A percentile compares a stretch with the other conserved stretches of the same genome.
phyloP scores from a whole-genome alignment of 2,329 filamentous ascomycete species.

The Fonsecaea pugnacius region DNA sequence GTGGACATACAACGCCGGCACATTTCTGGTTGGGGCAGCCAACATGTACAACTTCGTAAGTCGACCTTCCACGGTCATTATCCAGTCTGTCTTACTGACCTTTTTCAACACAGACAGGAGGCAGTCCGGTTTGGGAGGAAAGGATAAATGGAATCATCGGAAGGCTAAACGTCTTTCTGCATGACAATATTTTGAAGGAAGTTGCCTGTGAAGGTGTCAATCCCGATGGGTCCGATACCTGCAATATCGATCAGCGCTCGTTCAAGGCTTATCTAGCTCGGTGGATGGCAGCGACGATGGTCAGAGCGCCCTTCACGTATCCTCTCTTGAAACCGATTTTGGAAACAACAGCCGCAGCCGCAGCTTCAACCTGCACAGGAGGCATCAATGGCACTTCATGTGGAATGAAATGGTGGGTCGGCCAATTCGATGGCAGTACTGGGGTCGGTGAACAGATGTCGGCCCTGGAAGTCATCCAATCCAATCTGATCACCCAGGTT shows the following conservation, averaged over 20 bases:
- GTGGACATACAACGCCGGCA: conserved; percentile 63
- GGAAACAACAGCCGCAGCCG: conserved; percentile 57
- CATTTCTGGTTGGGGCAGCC: conserved; percentile 60
- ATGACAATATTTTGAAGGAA: conserved; percentile 62
- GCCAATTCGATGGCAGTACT: conserved; percentile 43
- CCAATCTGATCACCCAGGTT: conserved; percentile 52
- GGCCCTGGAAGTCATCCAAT: conserved; percentile 62
- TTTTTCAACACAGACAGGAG: conserved; percentile 42
- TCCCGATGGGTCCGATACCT: conserved; percentile 44
- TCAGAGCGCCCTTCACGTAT: conserved; percentile 62
- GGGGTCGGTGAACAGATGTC: conserved; percentile 50
- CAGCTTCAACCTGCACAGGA: conserved; percentile 59
- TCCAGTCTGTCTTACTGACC: conserved; percentile 15
- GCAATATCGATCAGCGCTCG: conserved; percentile 66
- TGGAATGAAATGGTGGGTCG: conserved; percentile 47
- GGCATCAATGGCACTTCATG: conserved; percentile 50
- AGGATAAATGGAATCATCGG: conserved; percentile 59
- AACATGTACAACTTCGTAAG: conserved; percentile 60
- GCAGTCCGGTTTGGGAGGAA: conserved; percentile 57
- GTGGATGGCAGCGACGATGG: conserved; percentile 62
- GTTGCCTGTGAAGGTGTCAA: conserved; percentile 60
- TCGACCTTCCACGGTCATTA: background rate
- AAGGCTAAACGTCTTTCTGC: conserved; percentile 57
- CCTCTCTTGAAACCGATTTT: conserved; percentile 59
- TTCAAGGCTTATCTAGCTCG: conserved; percentile 70